Conservation (phyloP, 1,284 basidiomycete species). For the Ustanciosporium gigantosporum region DNA sequence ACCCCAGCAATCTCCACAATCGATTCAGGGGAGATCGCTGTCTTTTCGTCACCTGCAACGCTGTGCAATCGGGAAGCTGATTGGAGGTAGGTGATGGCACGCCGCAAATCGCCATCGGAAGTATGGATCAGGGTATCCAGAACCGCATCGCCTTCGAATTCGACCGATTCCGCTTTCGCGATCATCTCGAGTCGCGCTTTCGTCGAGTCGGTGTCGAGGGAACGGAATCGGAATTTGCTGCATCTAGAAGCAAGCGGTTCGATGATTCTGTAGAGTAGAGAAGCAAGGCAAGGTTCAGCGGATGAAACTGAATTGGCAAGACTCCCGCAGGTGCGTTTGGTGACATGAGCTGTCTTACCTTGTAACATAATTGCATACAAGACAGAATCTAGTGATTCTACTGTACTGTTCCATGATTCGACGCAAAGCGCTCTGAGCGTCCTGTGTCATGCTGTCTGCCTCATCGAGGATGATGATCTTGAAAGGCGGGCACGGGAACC, state of each 20-base stretch:
- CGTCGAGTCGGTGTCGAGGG: constrained; percentile 79
- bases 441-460: constrained; percentile 99
- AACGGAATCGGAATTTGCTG: constrained; percentile 97
- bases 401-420: constrained; percentile 99
- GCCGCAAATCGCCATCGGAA: constrained; percentile 89
- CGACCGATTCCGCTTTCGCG: constrained; percentile 67
- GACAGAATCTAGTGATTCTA: constrained; percentile 93
- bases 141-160: constrained; percentile 47
- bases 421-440: constrained; percentile 91
- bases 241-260: constrained; percentile 98
- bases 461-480: constrained; percentile 99
- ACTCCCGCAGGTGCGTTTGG: too few species aligned
- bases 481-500: constrained; percentile 93
- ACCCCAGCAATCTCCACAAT: constrained; percentile 98
- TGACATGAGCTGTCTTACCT: constrained; percentile 68
- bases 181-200: constrained; percentile 79
- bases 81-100: constrained; percentile 98
- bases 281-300: neutral
- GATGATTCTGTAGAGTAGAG: constrained; percentile 76
- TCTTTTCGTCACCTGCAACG: constrained; percentile 15
- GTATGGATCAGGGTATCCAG: constrained; percentile 75
- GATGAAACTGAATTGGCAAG: too few species aligned
- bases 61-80: constrained; percentile 78
- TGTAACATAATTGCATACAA: constrained; percentile 99
- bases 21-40: constrained; percentile 49